Base-by-base conservation (phyloP, 495 filamentous ascomycete genomes). In the Endocarpon pusillum region DNA sequence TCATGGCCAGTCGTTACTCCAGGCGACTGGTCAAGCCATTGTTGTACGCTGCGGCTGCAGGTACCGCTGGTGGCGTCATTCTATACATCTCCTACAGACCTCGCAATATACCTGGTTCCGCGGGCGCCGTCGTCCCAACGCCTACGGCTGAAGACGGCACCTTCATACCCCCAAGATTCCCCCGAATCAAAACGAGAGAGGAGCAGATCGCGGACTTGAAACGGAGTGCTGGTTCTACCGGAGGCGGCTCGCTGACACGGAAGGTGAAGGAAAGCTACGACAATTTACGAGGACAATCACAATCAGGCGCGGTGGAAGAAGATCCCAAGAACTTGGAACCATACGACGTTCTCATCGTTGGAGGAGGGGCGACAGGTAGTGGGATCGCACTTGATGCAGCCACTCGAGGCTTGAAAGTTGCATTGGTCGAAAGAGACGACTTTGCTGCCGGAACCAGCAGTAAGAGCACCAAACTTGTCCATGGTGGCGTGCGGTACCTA, bases 381-480 rank as follows among this genome's bases (percentile, higher is more conserved):
- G 89, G 89, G 25, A 83, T 96, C 46, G 89, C 89, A 7, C 64
- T 97, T 14, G 89, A 97, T 64, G 89, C 89, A 10, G 87, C 77
- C 20, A 93, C 86, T 1, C 66, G 89, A 54, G 89, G 89, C 4
- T 58, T 97, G 45, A 89, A 80, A 58, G 89, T 97, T 25, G 89
- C 89, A 22, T 53, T 93, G 27, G 75, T 97, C n/a, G 89, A 97
- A 54, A 64, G 84, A 33, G 89, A 96, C 48, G 89, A 97, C 54
- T 97, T 97, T 56, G 79, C 75, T 47, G 71, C 75, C 41, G 89
- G 89, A 15, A 97, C 89, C 10, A 93, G 83, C 54, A 87, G 79
- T 49, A 97, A 97, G 59, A 89, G 81, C 56, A 97, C 89, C 21
- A 97, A 97, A 55, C 62, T 97, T 38, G 89, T 97, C 2, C 89